A percentile compares a stretch with the other conserved stretches of the same genome.
Conservation (phyloP, 2,329 filamentous ascomycete genomes). For the Penicillium sp. region DNA sequence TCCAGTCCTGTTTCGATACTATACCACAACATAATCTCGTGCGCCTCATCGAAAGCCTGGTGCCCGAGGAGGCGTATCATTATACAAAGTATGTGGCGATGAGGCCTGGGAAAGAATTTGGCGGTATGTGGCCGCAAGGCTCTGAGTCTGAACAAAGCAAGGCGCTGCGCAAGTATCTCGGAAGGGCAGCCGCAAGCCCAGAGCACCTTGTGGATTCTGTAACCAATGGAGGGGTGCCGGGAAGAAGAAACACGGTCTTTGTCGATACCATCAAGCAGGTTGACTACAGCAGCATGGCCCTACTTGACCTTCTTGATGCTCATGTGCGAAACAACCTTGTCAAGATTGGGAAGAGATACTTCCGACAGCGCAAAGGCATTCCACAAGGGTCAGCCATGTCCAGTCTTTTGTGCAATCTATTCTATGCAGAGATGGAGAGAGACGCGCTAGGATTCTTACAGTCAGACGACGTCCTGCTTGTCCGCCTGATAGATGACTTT, state of each 20-base stretch:
- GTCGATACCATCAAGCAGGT: constrained; percentile 70
- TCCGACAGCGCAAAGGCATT: constrained; percentile 85
- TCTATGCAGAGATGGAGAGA: constrained; percentile 86
- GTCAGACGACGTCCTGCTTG: constrained; percentile 65
- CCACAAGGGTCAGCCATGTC: constrained; percentile 92
- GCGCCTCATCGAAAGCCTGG: constrained; percentile 62
- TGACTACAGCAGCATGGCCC: constrained; percentile 59
- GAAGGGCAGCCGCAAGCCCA: constrained; percentile 52
- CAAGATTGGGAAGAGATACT: constrained; percentile 85
- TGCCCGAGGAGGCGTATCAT: constrained; percentile 68
- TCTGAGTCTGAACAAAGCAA: constrained; percentile 26
- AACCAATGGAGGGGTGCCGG: constrained; percentile 40
- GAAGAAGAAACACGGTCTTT: constrained; percentile 72
- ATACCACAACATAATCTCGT: constrained; percentile 83
- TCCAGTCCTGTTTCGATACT: constrained; percentile 90
- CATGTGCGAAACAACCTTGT: constrained; percentile 87
- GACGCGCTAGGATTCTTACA: constrained; percentile 71
- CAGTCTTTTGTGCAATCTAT: constrained; percentile 88
- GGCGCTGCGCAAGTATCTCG: constrained; percentile 55
- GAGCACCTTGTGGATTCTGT: constrained; percentile 55
- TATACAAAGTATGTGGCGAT: constrained; percentile 78
- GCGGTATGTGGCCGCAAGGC: constrained; percentile 24
- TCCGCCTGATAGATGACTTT: constrained; percentile 92
- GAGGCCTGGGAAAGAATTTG: constrained; percentile 50
- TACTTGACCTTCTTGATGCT: constrained; percentile 73